phyloP scores from a whole-genome alignment of 345 rosid species.

The Tarenaya hassleriana region DNA sequence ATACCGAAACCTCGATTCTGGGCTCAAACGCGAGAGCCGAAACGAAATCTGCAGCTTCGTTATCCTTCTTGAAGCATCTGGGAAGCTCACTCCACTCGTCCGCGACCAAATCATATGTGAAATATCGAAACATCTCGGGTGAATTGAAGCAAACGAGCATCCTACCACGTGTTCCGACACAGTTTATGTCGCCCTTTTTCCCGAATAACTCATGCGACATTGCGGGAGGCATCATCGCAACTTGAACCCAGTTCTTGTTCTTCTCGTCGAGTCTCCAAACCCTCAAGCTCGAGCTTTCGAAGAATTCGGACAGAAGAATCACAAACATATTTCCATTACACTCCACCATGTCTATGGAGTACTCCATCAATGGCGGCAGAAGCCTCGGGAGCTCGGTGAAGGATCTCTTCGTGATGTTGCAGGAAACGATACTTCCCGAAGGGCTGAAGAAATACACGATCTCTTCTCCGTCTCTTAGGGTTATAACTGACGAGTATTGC shows the following conservation, averaged over 20 bases:
- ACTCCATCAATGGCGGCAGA: constrained; percentile 57
- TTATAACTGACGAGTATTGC: constrained; percentile 69
- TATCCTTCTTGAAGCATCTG: constrained; percentile 36
- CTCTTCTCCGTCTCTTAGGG: constrained; percentile 42
- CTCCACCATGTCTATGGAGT: constrained; percentile 80
- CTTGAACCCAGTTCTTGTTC: constrained; percentile 49
- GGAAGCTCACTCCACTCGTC: constrained; percentile 65
- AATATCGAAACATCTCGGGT: constrained; percentile 46
- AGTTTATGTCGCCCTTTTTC: constrained; percentile 73
- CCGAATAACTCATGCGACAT: constrained; percentile 76
- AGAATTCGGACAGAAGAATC: constrained; percentile 65
- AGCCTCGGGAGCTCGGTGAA: constrained; percentile 71
- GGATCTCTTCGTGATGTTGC: constrained; percentile 43
- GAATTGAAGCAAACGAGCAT: constrained; percentile 62
- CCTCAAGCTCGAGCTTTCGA: constrained; percentile 72
- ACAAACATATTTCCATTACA: constrained; percentile 62
- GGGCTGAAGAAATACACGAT: constrained; percentile 68
- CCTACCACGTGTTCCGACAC: constrained; percentile 59
- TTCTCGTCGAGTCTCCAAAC: constrained; percentile 61
- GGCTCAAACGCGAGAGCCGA: constrained; percentile 86
- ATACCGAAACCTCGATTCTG: constrained; percentile 61
- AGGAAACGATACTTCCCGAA: constrained; percentile 56
- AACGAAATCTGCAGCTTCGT: constrained; percentile 57
- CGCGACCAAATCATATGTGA: constrained; percentile 39
- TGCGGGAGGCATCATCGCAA: constrained; percentile 67